Base-by-base conservation (phyloP, 495 filamentous ascomycete species). In the Haplographium delicatum region DNA sequence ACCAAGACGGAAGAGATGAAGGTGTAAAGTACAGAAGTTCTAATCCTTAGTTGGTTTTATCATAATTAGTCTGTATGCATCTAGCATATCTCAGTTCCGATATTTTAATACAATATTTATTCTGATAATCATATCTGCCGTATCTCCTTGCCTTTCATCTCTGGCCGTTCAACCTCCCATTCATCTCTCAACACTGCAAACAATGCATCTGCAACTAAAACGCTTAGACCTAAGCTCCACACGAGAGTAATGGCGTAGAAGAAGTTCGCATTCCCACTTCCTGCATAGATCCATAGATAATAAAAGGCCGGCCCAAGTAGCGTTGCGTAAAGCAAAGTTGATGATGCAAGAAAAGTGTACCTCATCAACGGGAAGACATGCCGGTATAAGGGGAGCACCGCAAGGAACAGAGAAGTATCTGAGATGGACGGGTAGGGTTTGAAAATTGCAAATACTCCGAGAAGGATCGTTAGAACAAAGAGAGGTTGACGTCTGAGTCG, bases 211-310 rank as follows among this genome's bases (percentile, higher is more conserved):
- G 83, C 86, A 0, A 96, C 76, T 30, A 83, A 60, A 24, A 96
- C 62, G 1, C 88, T 89, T 31, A 89, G 72, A 0, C 89, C 93
- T 3, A 98, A 68, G 60, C 88, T 93, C 93, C 93, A 98, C 13
- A 97, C 93, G 0, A 98, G 76, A 4, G 93, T 98, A 62, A 98
- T 97, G 59, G 93, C 93, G 61, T 98, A 98, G 70, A 97, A 98
- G 71, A 98, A 98, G 65, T 98, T 98, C 33, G 93, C 93, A 61
- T 98, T 98, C 25, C 94, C 93, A 27, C 88, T 94, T 31, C 93
- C 93, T 16, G 93, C 94, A 62, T 98, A 98, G 54, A 97, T 95
- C 93, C 93, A 98, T 3, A 98, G 76, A 65, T 98, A 82, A 61
- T 97, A 95, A 68, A 98, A 98, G 0, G 91, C 89, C 0, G 93